Evolutionary conservation across 805 yeast genomes (phyloP).

Genomic region (Lipomyces mesembrius): DNA sequence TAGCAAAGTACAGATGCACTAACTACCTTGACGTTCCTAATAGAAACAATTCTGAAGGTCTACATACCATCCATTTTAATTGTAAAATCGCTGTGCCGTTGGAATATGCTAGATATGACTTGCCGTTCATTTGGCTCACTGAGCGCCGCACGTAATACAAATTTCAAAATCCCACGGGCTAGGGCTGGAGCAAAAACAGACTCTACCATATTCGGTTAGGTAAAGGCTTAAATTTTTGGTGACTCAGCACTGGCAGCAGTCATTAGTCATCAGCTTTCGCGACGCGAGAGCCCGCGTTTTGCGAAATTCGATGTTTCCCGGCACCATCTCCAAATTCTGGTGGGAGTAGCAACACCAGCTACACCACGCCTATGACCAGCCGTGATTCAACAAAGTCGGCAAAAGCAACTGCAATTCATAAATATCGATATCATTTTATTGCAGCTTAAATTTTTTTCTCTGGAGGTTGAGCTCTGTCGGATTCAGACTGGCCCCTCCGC

Average conservation of each 20-base stretch:
- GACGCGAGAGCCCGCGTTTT: slow-evolving; percentile 21
- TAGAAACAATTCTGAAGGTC: too few species aligned
- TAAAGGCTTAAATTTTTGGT: not conserved
- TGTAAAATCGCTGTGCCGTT: too few species aligned
- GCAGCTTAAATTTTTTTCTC: not conserved
- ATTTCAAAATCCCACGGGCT: too few species aligned
- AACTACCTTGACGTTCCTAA: too few species aligned
- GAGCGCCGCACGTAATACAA: too few species aligned
- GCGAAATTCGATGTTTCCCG: too few species aligned
- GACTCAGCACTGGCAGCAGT: not conserved
- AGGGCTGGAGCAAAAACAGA: too few species aligned
- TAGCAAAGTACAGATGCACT: too few species aligned
- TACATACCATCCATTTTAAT: too few species aligned
- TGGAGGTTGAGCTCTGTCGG: not conserved
- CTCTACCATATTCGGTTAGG: slow-evolving; percentile 1
- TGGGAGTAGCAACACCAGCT: not conserved
- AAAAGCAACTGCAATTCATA: not conserved
- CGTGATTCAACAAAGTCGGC: not conserved
- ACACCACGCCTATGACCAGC: not conserved
- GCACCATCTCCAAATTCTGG: not conserved
- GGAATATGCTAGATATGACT: too few species aligned
- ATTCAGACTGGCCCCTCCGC: not conserved
- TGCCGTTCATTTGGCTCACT: too few species aligned
- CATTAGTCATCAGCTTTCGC: slow-evolving; percentile 22
- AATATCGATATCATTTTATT: not conserved